A percentile compares a stretch with the other conserved stretches of the same genome.
Evolutionary conservation across 306 rosid species (phyloP).

Genomic region (Castanopsis chinensis): DNA sequence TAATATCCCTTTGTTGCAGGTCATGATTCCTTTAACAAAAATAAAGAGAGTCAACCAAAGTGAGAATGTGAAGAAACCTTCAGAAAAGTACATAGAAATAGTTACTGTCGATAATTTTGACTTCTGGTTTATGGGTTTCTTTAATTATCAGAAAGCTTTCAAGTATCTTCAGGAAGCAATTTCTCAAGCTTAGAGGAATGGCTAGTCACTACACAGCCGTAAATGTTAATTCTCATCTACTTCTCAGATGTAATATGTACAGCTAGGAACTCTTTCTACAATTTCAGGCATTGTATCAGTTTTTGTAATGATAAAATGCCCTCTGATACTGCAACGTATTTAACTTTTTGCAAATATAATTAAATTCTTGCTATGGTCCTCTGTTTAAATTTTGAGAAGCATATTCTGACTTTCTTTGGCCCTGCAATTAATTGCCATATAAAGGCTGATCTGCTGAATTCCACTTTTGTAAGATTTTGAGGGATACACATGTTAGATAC

Average conservation of each 20-base stretch:
- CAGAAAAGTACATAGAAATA: conserved; percentile 53
- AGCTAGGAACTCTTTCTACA: not conserved
- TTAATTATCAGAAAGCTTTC: conserved; percentile 45
- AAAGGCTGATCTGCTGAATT: too few relatives aligned
- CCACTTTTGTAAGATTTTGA: too few relatives aligned
- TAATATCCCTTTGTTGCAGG: conserved; percentile 27
- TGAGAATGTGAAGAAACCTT: conserved; percentile 41
- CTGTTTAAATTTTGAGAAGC: not conserved
- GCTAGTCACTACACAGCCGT: not conserved
- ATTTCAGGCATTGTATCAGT: not conserved
- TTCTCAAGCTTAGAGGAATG: conserved; percentile 21
- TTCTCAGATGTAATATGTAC: not conserved
- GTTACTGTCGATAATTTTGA: conserved; percentile 57
- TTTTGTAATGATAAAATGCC: not conserved
- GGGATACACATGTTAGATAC: too few relatives aligned
- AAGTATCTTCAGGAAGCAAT: conserved; percentile 36
- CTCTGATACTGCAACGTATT: not conserved
- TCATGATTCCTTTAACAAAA: conserved; percentile 44
- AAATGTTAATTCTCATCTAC: not conserved
- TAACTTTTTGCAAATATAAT: not conserved
- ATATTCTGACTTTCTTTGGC: not conserved
- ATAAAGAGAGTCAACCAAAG: conserved; percentile 42
- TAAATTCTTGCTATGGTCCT: not conserved
- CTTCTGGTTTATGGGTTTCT: conserved; percentile 75
- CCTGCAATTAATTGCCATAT: not conserved